Evolutionary conservation across 1,284 basidiomycete species (phyloP).

Genomic region (Schizopora paradoxa): DNA sequence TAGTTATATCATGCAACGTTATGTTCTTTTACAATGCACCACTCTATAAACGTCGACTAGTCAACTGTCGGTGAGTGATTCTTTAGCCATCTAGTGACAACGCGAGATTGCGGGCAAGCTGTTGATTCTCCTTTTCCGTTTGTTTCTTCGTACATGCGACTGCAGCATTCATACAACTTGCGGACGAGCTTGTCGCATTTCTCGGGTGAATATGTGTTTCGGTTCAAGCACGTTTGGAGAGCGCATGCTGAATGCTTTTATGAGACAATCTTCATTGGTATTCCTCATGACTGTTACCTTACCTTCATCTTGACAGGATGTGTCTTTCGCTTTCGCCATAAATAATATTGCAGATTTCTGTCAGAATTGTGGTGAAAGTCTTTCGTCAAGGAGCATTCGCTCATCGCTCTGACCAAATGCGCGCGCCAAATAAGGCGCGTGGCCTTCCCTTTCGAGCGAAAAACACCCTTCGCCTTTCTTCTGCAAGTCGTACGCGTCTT

Average conservation of each 20-base stretch:
- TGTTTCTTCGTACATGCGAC: constrained; percentile 44
- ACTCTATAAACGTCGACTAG: no score
- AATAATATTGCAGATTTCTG: no score
- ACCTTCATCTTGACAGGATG: constrained; percentile 31
- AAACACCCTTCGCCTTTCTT: neutral
- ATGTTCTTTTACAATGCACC: no score
- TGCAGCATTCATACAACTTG: constrained; percentile 55
- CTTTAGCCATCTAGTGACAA: constrained; percentile 56
- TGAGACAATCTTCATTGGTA: neutral
- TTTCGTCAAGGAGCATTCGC: no score
- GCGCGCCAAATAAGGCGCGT: no score
- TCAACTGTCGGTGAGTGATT: no score
- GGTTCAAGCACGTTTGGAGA: constrained; percentile 56
- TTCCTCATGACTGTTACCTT: neutral
- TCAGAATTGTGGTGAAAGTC: no score
- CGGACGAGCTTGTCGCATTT: constrained; percentile 50
- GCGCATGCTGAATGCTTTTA: constrained; percentile 44
- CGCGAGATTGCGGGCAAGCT: constrained; percentile 53
- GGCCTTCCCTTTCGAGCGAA: neutral
- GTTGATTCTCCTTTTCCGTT: constrained; percentile 45
- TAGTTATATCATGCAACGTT: no score
- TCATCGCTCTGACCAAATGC: no score
- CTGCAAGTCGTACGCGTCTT: neutral
- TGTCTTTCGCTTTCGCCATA: no score
- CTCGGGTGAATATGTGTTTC: constrained; percentile 59